A percentile compares a stretch with the other conserved stretches of the same genome.
phyloP scores from a whole-genome alignment of 805 yeast genomes.

The Starmerella apicola region DNA sequence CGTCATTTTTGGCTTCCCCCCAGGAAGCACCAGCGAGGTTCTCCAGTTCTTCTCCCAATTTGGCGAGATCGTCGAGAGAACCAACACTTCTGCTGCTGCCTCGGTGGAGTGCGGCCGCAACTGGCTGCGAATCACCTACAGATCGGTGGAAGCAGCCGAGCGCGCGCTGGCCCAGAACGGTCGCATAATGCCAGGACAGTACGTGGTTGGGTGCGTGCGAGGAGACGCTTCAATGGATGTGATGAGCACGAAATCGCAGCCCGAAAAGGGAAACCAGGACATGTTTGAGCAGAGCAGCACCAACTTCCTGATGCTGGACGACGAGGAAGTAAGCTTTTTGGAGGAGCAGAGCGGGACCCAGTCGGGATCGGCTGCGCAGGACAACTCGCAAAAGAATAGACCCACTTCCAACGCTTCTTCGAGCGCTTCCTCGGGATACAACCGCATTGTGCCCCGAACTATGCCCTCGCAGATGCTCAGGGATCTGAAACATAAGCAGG shows the following conservation, averaged over 20 bases:
- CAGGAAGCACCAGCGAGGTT: constrained; percentile 51
- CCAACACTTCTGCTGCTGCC: constrained; percentile 28
- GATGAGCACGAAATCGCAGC: too few species aligned
- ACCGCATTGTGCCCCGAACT: constrained; percentile 8
- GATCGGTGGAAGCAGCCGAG: constrained; percentile 57
- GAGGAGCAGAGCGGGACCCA: too few species aligned
- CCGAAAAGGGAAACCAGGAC: neutral
- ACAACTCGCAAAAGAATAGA: neutral
- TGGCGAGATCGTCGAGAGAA: constrained; percentile 69
- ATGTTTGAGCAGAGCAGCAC: constrained; percentile 13
- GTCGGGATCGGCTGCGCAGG: neutral
- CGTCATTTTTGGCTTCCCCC: constrained; percentile 81
- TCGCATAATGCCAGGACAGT: constrained; percentile 47
- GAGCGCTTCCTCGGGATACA: neutral
- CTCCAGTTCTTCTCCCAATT: constrained; percentile 64
- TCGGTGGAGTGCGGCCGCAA: constrained; percentile 77
- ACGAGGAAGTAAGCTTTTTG: neutral
- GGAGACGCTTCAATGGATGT: constrained; percentile 13
- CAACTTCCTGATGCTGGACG: constrained; percentile 19
- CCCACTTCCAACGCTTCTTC: too few species aligned
- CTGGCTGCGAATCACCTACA: constrained; percentile 86
- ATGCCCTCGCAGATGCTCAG: constrained; percentile 3
- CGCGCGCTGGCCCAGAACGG: constrained; percentile 84
- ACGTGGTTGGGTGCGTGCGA: constrained; percentile 55
- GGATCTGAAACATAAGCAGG: neutral